Percentiles rank a stretch among this genome's conserved stretches.
These are phyloP conservation scores for Xylaria longipes DNA, from an alignment of 495 filamentous ascomycete species.

Conservation along the genomic window DNA sequence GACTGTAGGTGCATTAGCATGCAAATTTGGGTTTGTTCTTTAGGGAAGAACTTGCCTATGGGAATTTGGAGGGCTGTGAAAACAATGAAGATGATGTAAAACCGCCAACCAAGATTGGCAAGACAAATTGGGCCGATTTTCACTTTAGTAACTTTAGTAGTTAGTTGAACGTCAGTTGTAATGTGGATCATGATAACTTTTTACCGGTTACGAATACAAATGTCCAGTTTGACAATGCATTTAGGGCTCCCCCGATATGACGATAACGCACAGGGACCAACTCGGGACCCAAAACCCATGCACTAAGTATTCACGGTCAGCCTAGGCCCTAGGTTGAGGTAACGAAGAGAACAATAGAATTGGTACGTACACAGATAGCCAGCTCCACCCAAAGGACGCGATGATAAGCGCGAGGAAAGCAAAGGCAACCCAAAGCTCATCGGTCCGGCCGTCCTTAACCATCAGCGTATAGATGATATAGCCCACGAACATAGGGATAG, in stretches of 20 bases:
- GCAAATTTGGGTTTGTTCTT: background rate
- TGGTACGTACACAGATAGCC: background rate
- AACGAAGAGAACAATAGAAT: background rate
- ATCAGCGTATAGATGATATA: slow-evolving; percentile 2
- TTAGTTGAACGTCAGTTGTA: background rate
- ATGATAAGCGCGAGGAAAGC: slow-evolving; percentile 1
- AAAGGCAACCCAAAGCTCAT: slow-evolving; percentile 4
- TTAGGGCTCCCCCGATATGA: background rate
- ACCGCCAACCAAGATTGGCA: slow-evolving; percentile 64
- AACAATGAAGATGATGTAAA: slow-evolving; percentile 70
- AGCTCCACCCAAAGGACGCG: background rate
- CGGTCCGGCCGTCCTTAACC: background rate
- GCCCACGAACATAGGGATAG: background rate
- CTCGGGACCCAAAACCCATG: slow-evolving; percentile 2
- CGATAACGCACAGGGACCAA: background rate
- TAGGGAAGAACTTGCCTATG: background rate
- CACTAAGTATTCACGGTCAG: background rate
- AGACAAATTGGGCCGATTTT: slow-evolving; percentile 66
- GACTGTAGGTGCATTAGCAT: background rate
- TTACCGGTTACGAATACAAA: slow-evolving; percentile 5
- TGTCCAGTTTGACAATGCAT: slow-evolving; percentile 3
- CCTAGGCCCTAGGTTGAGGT: background rate
- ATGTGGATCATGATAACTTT: background rate
- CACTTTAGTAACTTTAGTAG: background rate
- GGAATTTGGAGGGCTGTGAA: slow-evolving; percentile 46